Evolutionary conservation across 2,329 filamentous ascomycete genomes (phyloP).

Genomic region (Clarireedia sp.): DNA sequence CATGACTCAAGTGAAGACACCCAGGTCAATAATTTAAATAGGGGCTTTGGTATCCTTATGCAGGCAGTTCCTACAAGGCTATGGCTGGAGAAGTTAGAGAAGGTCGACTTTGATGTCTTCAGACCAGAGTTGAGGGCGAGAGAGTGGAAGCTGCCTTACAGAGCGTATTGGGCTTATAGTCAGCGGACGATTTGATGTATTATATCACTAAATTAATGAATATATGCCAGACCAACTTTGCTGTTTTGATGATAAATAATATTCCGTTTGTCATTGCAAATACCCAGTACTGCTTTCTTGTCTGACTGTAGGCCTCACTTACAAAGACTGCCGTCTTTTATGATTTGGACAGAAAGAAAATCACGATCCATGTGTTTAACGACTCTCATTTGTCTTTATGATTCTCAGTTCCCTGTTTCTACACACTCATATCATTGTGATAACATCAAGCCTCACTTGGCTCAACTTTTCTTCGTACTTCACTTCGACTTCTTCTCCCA

Average conservation of each 20-base stretch:
- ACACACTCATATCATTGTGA: too few species aligned
- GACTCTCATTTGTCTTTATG: too few species aligned
- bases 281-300: too few species aligned
- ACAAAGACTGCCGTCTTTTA: too few species aligned
- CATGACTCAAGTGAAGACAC: constrained; percentile 33
- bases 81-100: constrained; percentile 72
- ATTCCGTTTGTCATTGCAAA: too few species aligned
- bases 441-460: too few species aligned
- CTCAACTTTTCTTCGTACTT: background rate
- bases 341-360: too few species aligned
- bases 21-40: constrained; percentile 45
- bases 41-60: constrained; percentile 71
- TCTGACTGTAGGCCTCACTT: too few species aligned
- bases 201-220: background rate
- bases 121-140: constrained; percentile 52
- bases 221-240: background rate
- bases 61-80: constrained; percentile 69
- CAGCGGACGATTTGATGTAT: constrained; percentile 37
- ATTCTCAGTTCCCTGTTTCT: too few species aligned
- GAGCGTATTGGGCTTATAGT: constrained; percentile 52
- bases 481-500: background rate
- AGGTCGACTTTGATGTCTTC: constrained; percentile 77
- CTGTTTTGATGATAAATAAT: too few species aligned
- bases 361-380: too few species aligned
- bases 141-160: constrained; percentile 85